Conservation (phyloP, 352 stramenopile species). For the Elongisporangium undulatum region DNA sequence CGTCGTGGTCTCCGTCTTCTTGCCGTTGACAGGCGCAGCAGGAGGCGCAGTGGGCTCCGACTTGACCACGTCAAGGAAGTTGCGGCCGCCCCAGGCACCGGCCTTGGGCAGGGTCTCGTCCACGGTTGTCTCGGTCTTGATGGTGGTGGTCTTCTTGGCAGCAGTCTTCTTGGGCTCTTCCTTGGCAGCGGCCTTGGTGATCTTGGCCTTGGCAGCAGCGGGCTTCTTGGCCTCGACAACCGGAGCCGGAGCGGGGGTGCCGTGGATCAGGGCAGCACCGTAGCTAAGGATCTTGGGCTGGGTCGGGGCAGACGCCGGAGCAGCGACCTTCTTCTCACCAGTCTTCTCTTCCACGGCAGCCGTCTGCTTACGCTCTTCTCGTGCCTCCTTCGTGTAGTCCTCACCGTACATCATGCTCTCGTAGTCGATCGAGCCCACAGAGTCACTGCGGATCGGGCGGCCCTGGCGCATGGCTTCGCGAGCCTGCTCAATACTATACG, state of each 20-base stretch:
- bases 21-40: constrained; percentile 14
- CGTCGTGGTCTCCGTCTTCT: constrained; percentile 16
- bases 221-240: constrained; percentile 44
- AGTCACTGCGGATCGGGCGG: constrained; percentile 84
- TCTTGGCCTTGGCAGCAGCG: constrained; percentile 30
- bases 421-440: constrained; percentile 85
- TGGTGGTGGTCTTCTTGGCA: constrained; percentile 32
- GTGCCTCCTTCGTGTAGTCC: constrained; percentile 86
- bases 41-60: constrained; percentile 46
- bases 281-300: constrained; percentile 58
- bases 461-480: constrained; percentile 87
- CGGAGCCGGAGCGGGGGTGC: constrained; percentile 41
- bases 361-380: constrained; percentile 63
- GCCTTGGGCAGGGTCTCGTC: constrained; percentile 55
- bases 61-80: constrained; percentile 85
- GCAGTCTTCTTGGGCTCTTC: constrained; percentile 30
- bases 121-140: constrained; percentile 20
- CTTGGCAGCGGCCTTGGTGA: constrained; percentile 21
- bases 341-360: constrained; percentile 8
- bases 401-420: constrained; percentile 90
- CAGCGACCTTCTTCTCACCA: not conserved
- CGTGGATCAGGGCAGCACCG: constrained; percentile 74
- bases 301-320: not conserved
- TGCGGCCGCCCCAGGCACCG: constrained; percentile 74
- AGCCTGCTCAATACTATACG: constrained; percentile 91